Conservation (phyloP, 2,329 filamentous ascomycete species). For the Fusarium citri region DNA sequence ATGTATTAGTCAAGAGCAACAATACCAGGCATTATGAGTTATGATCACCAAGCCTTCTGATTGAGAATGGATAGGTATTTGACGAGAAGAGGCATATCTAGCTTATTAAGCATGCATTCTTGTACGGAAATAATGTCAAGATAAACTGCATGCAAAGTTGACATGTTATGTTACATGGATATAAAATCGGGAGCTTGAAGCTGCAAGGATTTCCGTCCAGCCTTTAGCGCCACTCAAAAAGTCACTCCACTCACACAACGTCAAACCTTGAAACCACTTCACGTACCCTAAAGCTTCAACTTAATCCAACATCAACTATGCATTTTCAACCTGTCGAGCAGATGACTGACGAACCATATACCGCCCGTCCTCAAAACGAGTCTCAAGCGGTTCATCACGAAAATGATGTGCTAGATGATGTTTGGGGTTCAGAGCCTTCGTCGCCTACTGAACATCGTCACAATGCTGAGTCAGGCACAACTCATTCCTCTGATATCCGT, state of each 20-base stretch:
- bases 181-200: not conserved
- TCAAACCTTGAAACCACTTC: not conserved
- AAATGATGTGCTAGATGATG: slow-evolving; percentile 52
- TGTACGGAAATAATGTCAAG: not conserved
- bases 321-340: slow-evolving; percentile 51
- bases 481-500: slow-evolving; percentile 72
- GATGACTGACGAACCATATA: slow-evolving; percentile 46
- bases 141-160: not conserved
- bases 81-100: no score
- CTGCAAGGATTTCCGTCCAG: slow-evolving; percentile 12
- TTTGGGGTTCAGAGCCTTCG: slow-evolving; percentile 50
- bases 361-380: slow-evolving; percentile 36
- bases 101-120: not conserved
- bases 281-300: slow-evolving; percentile 2
- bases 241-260: slow-evolving; percentile 14
- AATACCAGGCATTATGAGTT: slow-evolving; percentile 9
- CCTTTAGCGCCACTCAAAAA: slow-evolving; percentile 1
- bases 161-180: slow-evolving; percentile 1
- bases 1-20: not conserved
- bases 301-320: slow-evolving; percentile 40
- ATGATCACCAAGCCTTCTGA: slow-evolving; percentile 10
- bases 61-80: not conserved
- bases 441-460: slow-evolving; percentile 33
- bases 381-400: slow-evolving; percentile 8
- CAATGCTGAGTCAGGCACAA: slow-evolving; percentile 11